Conservation (phyloP, 805 yeast species). For the Suhomyces kilbournensis region DNA sequence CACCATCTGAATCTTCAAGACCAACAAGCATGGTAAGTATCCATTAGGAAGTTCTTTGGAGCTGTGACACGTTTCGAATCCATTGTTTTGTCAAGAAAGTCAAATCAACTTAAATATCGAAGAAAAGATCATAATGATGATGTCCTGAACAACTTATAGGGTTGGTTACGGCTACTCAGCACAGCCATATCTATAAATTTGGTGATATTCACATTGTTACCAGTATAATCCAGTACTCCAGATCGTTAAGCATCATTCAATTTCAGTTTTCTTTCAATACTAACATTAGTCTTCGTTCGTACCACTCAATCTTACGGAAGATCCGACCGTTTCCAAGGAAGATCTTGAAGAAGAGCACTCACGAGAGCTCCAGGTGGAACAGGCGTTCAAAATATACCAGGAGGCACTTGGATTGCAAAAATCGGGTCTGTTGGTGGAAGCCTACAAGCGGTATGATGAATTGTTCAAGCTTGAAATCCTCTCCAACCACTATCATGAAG, state of each 20-base stretch:
- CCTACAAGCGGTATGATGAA: slow-evolving; percentile 55
- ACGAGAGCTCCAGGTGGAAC: slow-evolving; percentile 85
- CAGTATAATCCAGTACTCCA: background rate
- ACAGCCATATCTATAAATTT: no score
- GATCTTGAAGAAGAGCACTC: slow-evolving; percentile 78
- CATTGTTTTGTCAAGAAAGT: background rate
- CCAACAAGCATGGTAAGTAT: background rate
- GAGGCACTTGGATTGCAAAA: slow-evolving; percentile 65
- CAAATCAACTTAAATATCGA: background rate
- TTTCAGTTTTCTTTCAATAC: background rate
- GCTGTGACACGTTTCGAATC: background rate
- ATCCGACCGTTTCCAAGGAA: slow-evolving; percentile 57
- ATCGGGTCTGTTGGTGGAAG: slow-evolving; percentile 41
- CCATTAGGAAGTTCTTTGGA: background rate
- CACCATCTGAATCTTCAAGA: background rate
- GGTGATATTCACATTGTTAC: background rate
- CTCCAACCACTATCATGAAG: slow-evolving; percentile 40
- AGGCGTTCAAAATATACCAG: slow-evolving; percentile 74
- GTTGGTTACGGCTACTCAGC: background rate
- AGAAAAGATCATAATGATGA: background rate
- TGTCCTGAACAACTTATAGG: background rate
- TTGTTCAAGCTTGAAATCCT: slow-evolving; percentile 71
- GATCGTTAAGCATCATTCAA: no score
- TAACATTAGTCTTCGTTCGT: slow-evolving; percentile 57
- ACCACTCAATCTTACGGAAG: slow-evolving; percentile 77